Evolutionary conservation across 2,329 filamentous ascomycete species (phyloP).

Genomic region (Raffaelea ambrosiae): DNA sequence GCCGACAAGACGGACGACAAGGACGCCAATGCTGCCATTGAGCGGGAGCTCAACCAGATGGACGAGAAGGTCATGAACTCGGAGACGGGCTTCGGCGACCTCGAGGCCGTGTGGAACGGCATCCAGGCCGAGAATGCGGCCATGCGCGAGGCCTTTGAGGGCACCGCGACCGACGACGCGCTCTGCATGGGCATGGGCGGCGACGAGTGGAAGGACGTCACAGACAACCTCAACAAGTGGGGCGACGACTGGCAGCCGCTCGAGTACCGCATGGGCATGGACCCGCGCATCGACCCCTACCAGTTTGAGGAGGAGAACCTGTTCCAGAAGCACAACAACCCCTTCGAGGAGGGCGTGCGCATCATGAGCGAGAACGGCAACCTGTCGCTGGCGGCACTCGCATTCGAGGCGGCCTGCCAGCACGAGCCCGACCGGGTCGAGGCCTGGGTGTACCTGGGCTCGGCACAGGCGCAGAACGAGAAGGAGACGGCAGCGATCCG

Average conservation of each 20-base stretch:
- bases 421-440: constrained; percentile 81
- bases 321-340: constrained; percentile 71
- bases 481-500: constrained; percentile 95
- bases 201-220: constrained; percentile 47
- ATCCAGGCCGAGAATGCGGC: constrained; percentile 69
- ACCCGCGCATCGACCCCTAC: constrained; percentile 80
- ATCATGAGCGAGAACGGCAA: constrained; percentile 94
- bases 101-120: constrained; percentile 82
- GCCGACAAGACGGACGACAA: constrained; percentile 69
- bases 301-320: constrained; percentile 93
- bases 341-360: constrained; percentile 85
- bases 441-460: constrained; percentile 88
- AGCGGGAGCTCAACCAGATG: constrained; percentile 80
- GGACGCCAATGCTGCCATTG: constrained; percentile 55
- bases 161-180: constrained; percentile 44
- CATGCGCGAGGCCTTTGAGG: constrained; percentile 61
- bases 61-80: constrained; percentile 57
- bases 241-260: constrained; percentile 62
- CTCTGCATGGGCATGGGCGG: constrained; percentile 46
- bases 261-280: constrained; percentile 50
- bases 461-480: constrained; percentile 94
- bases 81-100: constrained; percentile 73
- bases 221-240: constrained; percentile 11
- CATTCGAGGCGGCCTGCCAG: constrained; percentile 92
- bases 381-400: constrained; percentile 82